These are phyloP conservation scores for Pneumocystis carinii DNA, from an alignment of 1,139 yeast species.

Conservation along the genomic window DNA sequence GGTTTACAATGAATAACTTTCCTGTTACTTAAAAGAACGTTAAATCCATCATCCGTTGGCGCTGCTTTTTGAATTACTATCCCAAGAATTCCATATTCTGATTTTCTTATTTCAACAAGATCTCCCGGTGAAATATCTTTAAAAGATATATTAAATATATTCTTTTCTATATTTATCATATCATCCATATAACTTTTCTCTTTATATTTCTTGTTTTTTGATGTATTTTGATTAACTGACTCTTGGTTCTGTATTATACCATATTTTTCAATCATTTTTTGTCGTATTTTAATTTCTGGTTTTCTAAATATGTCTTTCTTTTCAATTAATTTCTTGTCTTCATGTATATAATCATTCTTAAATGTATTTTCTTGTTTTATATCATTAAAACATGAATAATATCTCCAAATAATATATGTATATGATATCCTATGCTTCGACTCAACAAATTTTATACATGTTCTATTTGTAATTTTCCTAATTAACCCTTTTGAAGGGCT, in stretches of 20 bases:
- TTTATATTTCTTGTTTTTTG: neutral
- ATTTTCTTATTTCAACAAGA: constrained; percentile 1
- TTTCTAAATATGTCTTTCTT: neutral
- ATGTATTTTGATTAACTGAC: neutral
- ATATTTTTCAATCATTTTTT: neutral
- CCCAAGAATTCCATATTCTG: neutral
- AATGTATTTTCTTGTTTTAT: neutral
- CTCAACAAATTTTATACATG: neutral
- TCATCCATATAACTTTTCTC: neutral
- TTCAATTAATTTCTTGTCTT: neutral
- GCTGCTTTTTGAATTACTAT: neutral
- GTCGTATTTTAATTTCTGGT: neutral
- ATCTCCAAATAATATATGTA: neutral
- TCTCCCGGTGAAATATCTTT: neutral
- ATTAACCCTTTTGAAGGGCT: neutral
- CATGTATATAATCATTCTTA: too few species aligned
- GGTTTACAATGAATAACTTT: neutral
- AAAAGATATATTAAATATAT: neutral
- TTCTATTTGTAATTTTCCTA: neutral
- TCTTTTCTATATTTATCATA: neutral
- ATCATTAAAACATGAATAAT: neutral
- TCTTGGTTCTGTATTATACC: neutral
- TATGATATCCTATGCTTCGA: neutral
- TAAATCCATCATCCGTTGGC: neutral
- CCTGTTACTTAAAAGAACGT: neutral